Conservation (phyloP, 352 stramenopile genomes). For the Blastocystis sp. region DNA sequence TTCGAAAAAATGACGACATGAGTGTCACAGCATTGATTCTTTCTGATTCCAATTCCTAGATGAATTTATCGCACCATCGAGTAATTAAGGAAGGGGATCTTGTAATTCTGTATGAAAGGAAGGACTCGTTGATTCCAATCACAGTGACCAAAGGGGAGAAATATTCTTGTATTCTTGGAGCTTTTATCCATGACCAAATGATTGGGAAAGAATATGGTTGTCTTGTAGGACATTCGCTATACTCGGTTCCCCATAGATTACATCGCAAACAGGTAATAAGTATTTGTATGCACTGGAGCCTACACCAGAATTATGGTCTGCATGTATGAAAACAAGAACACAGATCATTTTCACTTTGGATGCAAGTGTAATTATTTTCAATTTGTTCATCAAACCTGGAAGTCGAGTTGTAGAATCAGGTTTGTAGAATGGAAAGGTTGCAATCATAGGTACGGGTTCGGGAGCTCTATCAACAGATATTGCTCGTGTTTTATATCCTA, state of each 20-base stretch:
- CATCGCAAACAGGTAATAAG: slow-evolving; percentile 68
- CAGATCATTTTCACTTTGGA: slow-evolving; percentile 94
- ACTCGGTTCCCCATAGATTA: neutral
- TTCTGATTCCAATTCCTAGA: neutral
- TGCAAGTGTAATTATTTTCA: slow-evolving; percentile 76
- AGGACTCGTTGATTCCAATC: slow-evolving; percentile 86
- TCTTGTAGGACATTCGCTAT: slow-evolving; percentile 69
- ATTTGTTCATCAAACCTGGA: slow-evolving; percentile 66
- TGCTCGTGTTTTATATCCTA: slow-evolving; percentile 75
- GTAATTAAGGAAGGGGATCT: slow-evolving; percentile 73
- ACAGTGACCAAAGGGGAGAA: slow-evolving; percentile 81
- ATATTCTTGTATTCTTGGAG: slow-evolving; percentile 88
- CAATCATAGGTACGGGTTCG: slow-evolving; percentile 72
- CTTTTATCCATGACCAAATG: slow-evolving; percentile 92
- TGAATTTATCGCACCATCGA: slow-evolving; percentile 8
- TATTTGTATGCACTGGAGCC: slow-evolving; percentile 87
- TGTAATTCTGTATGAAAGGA: slow-evolving; percentile 93
- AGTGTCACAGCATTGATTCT: no score
- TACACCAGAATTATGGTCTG: slow-evolving; percentile 90
- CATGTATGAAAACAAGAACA: slow-evolving; percentile 80
- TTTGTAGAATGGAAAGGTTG: slow-evolving; percentile 75
- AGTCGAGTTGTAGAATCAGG: slow-evolving; percentile 78
- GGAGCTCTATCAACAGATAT: slow-evolving; percentile 78
- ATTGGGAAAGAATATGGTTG: slow-evolving; percentile 74
- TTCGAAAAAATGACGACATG: neutral